phyloP scores from a whole-genome alignment of 2,329 filamentous ascomycete genomes.

The Sclerotinia glacialis region DNA sequence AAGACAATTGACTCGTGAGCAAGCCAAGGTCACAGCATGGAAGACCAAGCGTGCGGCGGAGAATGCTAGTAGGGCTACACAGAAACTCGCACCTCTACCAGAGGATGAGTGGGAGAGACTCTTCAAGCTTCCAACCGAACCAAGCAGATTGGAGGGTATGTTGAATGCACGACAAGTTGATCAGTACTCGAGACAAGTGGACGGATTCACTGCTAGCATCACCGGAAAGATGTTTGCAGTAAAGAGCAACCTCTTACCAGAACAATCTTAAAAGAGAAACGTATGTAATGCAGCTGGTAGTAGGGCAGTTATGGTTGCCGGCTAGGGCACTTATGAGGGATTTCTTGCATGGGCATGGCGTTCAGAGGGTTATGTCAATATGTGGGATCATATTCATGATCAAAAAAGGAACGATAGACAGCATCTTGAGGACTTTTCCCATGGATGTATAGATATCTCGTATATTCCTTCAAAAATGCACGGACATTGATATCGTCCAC shows the following conservation, averaged over 20 bases:
- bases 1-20: constrained; percentile 87
- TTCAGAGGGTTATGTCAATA: constrained; percentile 30
- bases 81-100: constrained; percentile 84
- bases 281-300: constrained; percentile 19
- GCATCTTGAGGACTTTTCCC: constrained; percentile 12
- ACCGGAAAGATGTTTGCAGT: constrained; percentile 98
- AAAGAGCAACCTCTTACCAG: constrained; percentile 63
- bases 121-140: constrained; percentile 95
- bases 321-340: constrained; percentile 22
- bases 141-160: constrained; percentile 62
- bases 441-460: constrained; percentile 10
- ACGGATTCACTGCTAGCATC: constrained; percentile 88
- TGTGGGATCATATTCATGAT: constrained; percentile 21
- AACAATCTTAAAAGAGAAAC: constrained; percentile 28
- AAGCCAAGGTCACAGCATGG: constrained; percentile 95
- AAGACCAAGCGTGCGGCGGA: constrained; percentile 95
- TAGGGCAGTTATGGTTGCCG: background rate
- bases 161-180: constrained; percentile 84
- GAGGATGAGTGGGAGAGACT: constrained; percentile 98
- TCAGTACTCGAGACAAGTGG: constrained; percentile 95
- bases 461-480: constrained; percentile 20
- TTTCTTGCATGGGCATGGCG: constrained; percentile 33
- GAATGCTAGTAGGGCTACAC: constrained; percentile 78
- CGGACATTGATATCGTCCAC: constrained; percentile 15
- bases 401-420: constrained; percentile 23